Percentiles rank a stretch among this genome's conserved stretches.
Evolutionary conservation across 768 basidiomycete species (phyloP).

Genomic region (Rhodotorula graminis): DNA sequence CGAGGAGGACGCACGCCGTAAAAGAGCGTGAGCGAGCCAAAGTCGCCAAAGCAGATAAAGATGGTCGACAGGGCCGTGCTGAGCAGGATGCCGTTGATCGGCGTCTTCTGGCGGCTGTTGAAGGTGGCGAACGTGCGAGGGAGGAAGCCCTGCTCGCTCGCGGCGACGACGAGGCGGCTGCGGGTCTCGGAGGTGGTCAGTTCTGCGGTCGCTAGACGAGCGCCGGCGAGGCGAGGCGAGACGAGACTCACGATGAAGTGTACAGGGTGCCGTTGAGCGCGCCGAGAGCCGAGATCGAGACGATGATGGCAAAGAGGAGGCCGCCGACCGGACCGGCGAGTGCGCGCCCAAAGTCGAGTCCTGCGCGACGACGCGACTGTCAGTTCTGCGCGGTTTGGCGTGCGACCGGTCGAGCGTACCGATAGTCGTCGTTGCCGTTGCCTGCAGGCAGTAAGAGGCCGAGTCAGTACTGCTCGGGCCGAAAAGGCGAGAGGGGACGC

Average conservation of each 20-base stretch:
- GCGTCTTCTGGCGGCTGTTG: slow-evolving; percentile 71
- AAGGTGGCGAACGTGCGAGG: slow-evolving; percentile 72
- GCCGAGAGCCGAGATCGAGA: slow-evolving; percentile 91
- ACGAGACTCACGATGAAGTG: slow-evolving; percentile 51
- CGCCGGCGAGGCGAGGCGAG: neutral
- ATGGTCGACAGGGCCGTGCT: slow-evolving; percentile 62
- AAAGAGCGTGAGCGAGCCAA: slow-evolving; percentile 54
- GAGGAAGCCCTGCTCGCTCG: slow-evolving; percentile 80
- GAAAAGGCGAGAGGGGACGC: neutral
- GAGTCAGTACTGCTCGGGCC: neutral
- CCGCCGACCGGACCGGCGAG: slow-evolving; percentile 84
- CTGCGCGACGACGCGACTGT: neutral
- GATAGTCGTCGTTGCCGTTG: slow-evolving; percentile 23
- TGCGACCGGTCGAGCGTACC: neutral
- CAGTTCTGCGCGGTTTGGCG: neutral
- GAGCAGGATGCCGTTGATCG: slow-evolving; percentile 77
- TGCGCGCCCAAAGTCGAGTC: slow-evolving; percentile 73
- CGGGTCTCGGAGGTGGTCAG: too few species aligned
- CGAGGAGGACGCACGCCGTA: slow-evolving; percentile 80
- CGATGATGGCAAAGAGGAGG: slow-evolving; percentile 78
- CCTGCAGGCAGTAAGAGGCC: neutral
- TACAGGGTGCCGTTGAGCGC: slow-evolving; percentile 60
- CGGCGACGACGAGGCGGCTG: slow-evolving; percentile 80
- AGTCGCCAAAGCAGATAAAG: slow-evolving; percentile 38
- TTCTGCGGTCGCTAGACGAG: slow-evolving; percentile 52